phyloP scores from a whole-genome alignment of 306 rosid genomes.

The Myrica gale region DNA sequence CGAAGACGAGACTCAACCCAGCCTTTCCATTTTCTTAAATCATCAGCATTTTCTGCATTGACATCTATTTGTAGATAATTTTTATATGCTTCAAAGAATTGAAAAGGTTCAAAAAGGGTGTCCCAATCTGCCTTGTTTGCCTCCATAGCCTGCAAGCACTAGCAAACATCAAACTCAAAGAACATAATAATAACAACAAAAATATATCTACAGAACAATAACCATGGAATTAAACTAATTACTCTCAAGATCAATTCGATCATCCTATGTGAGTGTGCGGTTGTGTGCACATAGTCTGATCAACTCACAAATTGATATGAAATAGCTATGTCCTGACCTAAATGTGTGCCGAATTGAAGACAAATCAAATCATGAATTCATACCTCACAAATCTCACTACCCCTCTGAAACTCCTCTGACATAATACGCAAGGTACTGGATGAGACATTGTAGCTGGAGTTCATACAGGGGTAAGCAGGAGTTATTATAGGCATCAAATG shows the following conservation, averaged over 20 bases:
- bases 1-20: conserved; percentile 99
- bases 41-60: conserved; percentile 69
- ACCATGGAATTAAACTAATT: neutral
- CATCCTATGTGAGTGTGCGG: neutral
- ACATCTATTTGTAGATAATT: conserved; percentile 86
- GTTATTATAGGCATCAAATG: conserved; percentile 98
- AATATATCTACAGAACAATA: neutral
- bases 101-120: conserved; percentile 79
- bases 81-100: conserved; percentile 85
- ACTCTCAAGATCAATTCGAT: neutral
- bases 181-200: neutral
- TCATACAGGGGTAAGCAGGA: conserved; percentile 98
- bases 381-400: conserved; percentile 92
- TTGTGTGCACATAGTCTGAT: neutral
- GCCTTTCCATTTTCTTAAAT: conserved; percentile 92
- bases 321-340: neutral
- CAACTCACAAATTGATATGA: neutral
- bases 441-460: conserved; percentile 96
- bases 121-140: conserved; percentile 81
- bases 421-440: conserved; percentile 83
- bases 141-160: conserved; percentile 74
- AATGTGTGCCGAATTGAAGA: conserved; percentile 12
- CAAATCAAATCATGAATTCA: conserved; percentile 13
- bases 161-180: conserved; percentile 25
- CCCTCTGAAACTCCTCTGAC: conserved; percentile 90